phyloP scores from a whole-genome alignment of 2,329 filamentous ascomycete genomes.

The Mycosphaerella arachidis region DNA sequence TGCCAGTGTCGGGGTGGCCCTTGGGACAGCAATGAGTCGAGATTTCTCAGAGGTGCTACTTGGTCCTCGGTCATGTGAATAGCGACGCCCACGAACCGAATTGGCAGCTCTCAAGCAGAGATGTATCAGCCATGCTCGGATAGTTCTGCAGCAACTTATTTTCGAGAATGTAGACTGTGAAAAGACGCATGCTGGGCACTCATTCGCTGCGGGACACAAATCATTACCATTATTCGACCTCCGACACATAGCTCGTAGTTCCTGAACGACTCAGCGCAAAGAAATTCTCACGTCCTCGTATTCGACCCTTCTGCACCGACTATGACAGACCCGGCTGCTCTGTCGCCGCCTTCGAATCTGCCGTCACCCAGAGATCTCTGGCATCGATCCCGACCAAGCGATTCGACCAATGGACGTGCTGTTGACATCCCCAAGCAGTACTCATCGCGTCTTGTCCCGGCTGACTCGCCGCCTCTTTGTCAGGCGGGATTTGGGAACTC shows the following conservation, averaged over 20 bases:
- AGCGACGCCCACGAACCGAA: slow-evolving; percentile 38
- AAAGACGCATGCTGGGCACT: no score
- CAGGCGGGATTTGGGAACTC: neutral
- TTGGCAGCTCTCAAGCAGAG: slow-evolving; percentile 31
- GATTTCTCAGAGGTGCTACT: slow-evolving; percentile 22
- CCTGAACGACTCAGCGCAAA: slow-evolving; percentile 31
- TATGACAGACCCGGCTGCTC: slow-evolving; percentile 13
- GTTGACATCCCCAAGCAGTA: neutral
- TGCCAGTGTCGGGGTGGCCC: slow-evolving; percentile 17
- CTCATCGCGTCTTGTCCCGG: neutral
- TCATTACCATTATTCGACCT: neutral
- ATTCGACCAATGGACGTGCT: neutral
- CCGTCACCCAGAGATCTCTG: neutral
- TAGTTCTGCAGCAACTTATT: neutral
- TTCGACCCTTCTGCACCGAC: slow-evolving; percentile 42
- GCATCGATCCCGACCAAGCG: neutral
- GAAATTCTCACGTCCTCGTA: slow-evolving; percentile 35
- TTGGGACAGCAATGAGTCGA: slow-evolving; percentile 23
- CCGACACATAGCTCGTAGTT: neutral
- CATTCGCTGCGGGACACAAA: neutral
- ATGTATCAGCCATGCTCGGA: neutral
- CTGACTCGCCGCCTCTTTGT: neutral
- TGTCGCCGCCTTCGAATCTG: neutral
- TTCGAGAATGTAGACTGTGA: no score
- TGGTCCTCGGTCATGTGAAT: slow-evolving; percentile 34